phyloP scores from a whole-genome alignment of 768 basidiomycete species.

The Dacryopinax primogenitus region DNA sequence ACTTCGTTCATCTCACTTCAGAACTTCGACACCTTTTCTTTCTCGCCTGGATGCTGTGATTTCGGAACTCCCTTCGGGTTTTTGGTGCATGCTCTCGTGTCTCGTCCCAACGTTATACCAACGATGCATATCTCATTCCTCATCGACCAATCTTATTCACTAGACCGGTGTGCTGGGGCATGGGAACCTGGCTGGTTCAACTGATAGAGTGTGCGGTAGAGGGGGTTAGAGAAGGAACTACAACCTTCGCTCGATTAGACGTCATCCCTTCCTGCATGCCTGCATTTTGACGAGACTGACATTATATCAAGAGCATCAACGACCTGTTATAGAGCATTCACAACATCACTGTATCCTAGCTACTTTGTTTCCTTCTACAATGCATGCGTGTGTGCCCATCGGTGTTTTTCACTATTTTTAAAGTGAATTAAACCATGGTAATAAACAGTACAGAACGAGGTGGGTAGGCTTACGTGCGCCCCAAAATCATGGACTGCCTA shows the following conservation, averaged over 20 bases:
- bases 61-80: slow-evolving; percentile 8
- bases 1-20: background rate
- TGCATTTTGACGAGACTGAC: slow-evolving; percentile 9
- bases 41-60: slow-evolving; percentile 8
- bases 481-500: background rate
- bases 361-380: background rate
- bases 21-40: background rate
- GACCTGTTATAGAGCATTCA: slow-evolving; percentile 10
- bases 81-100: slow-evolving; percentile 10
- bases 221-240: slow-evolving; percentile 2
- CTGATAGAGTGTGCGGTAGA: slow-evolving; percentile 4
- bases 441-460: background rate
- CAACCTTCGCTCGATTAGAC: slow-evolving; percentile 2
- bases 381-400: background rate
- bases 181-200: slow-evolving; percentile 7
- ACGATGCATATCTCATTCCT: slow-evolving; percentile 8
- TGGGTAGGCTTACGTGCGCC: slow-evolving; percentile 1
- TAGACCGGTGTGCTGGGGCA: slow-evolving; percentile 7
- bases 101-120: slow-evolving; percentile 9
- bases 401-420: background rate
- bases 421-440: background rate
- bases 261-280: background rate
- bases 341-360: slow-evolving; percentile 8
- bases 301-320: slow-evolving; percentile 9
- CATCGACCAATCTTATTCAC: slow-evolving; percentile 9